Conservation (phyloP, 1,284 basidiomycete genomes). For the Malassezia psittaci region DNA sequence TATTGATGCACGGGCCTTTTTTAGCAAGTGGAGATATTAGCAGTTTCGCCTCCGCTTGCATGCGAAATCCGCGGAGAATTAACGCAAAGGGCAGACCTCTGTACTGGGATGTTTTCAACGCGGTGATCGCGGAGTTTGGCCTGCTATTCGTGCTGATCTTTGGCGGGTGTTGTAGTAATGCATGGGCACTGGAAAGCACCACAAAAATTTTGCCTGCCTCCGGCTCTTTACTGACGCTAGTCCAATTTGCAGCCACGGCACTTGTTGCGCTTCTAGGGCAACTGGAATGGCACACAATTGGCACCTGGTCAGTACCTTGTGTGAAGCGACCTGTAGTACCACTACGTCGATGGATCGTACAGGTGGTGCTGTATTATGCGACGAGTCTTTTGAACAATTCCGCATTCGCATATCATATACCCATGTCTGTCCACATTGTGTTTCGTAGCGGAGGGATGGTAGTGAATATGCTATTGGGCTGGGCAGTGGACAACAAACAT, state of each 20-base stretch:
- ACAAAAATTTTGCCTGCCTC: constrained; percentile 30
- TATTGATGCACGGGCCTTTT: too few species aligned
- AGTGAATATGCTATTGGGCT: constrained; percentile 67
- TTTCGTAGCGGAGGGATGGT: constrained; percentile 81
- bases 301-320: constrained; percentile 1
- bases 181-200: constrained; percentile 35
- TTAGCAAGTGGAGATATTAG: background rate
- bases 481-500: constrained; percentile 53
- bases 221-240: constrained; percentile 41
- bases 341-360: constrained; percentile 63
- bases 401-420: constrained; percentile 72
- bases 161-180: constrained; percentile 45
- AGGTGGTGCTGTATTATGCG: constrained; percentile 70
- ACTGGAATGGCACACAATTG: constrained; percentile 9
- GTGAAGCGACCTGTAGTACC: constrained; percentile 53
- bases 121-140: constrained; percentile 6
- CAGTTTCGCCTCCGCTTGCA: background rate
- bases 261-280: constrained; percentile 27
- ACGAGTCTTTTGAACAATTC: constrained; percentile 80
- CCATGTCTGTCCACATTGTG: constrained; percentile 86
- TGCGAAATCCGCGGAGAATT: background rate
- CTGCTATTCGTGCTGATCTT: constrained; percentile 42
- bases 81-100: background rate
- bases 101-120: background rate
- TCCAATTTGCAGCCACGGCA: constrained; percentile 38